Percentiles rank a stretch among this genome's conserved stretches.
Evolutionary conservation across 2,329 filamentous ascomycete species (phyloP).

Genomic region (Periconia digitata): DNA sequence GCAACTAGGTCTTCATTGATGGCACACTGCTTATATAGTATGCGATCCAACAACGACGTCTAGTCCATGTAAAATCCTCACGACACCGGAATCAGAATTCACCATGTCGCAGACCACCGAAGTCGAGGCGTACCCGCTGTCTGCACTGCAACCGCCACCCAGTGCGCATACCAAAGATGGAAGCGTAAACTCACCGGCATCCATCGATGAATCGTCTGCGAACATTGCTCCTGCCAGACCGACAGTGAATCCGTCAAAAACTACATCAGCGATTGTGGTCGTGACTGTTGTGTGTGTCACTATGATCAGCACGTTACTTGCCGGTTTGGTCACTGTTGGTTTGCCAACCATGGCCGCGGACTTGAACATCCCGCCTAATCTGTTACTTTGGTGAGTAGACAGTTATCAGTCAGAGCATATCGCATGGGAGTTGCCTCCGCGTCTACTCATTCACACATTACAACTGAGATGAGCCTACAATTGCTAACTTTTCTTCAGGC

Average conservation of each 20-base stretch:
- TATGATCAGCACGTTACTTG: constrained; percentile 27
- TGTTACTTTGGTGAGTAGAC: constrained; percentile 31
- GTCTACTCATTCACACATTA: not conserved
- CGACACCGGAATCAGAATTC: not conserved
- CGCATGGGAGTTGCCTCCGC: not conserved
- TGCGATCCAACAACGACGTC: too few species aligned
- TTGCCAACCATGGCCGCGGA: constrained; percentile 47
- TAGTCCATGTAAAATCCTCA: not conserved
- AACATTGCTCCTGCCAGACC: constrained; percentile 18
- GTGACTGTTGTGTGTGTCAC: constrained; percentile 30
- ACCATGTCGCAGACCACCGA: constrained; percentile 32
- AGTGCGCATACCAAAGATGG: constrained; percentile 17
- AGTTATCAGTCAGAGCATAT: not conserved
- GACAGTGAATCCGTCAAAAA: constrained; percentile 18
- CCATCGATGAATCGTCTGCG: constrained; percentile 10
- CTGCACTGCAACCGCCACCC: constrained; percentile 15
- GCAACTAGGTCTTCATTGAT: too few species aligned
- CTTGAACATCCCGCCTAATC: constrained; percentile 21
- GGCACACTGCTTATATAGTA: too few species aligned
- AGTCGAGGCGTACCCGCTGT: constrained; percentile 16
- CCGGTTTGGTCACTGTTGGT: constrained; percentile 46
- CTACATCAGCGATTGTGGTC: constrained; percentile 30
- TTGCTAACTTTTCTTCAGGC: constrained; percentile 26
- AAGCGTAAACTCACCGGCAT: constrained; percentile 13
- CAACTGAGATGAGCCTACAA: not conserved